These are phyloP conservation scores for Amaranthus cruentus DNA, from an alignment of 148 eudicot species.

Conservation along the genomic window DNA sequence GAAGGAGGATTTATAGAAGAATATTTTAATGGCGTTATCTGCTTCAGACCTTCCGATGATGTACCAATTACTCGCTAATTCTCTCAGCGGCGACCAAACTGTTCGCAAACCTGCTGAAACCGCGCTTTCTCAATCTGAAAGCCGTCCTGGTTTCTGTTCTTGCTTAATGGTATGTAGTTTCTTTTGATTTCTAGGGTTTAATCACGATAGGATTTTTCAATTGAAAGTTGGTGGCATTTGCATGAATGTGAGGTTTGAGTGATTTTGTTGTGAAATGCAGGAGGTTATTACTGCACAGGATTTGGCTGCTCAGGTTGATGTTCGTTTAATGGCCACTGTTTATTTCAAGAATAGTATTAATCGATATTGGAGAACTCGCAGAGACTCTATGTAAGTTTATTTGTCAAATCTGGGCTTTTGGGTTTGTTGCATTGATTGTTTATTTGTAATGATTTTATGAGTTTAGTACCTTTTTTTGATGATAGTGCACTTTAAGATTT, in stretches of 20 bases:
- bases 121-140: slow-evolving; percentile 78
- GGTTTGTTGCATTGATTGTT: neutral
- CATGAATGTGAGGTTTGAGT: slow-evolving; percentile 19
- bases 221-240: neutral
- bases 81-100: slow-evolving; percentile 56
- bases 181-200: slow-evolving; percentile 32
- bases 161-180: slow-evolving; percentile 57
- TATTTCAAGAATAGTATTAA: slow-evolving; percentile 84
- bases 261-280: slow-evolving; percentile 32
- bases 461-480: neutral
- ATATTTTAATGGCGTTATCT: slow-evolving; percentile 64
- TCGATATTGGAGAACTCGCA: slow-evolving; percentile 84
- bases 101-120: slow-evolving; percentile 76
- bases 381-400: slow-evolving; percentile 62
- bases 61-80: slow-evolving; percentile 71
- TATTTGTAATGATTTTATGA: neutral
- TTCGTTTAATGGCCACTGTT: slow-evolving; percentile 85
- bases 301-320: slow-evolving; percentile 72
- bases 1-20: neutral
- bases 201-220: neutral
- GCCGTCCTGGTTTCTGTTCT: slow-evolving; percentile 86
- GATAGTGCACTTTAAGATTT: neutral
- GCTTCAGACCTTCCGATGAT: slow-evolving; percentile 79
- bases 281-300: slow-evolving; percentile 89
- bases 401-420: neutral